These are phyloP conservation scores for Lactuca sativa DNA, from an alignment of 129 eudicot genomes.

Conservation along the genomic window DNA sequence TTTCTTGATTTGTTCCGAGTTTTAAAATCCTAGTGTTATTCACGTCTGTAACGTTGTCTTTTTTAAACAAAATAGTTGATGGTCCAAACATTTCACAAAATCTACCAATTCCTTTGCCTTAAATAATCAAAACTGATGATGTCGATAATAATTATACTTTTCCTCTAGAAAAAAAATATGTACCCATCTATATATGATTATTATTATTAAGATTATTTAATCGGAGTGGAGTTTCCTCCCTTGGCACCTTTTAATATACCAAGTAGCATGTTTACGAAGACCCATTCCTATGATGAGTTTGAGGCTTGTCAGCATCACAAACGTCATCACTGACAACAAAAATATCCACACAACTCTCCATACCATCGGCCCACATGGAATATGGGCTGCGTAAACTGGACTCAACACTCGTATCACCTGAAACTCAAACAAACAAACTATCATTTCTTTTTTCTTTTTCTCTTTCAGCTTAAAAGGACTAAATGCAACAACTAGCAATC, in stretches of 20 bases:
- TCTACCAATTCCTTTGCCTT: too few relatives aligned
- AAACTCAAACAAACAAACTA: not conserved
- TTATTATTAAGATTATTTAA: conserved; percentile 13
- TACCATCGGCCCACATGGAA: conserved; percentile 61
- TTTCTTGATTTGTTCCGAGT: too few relatives aligned
- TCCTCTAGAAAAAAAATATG: too few relatives aligned
- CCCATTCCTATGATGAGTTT: conserved; percentile 89
- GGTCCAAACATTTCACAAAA: too few relatives aligned
- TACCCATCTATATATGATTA: too few relatives aligned
- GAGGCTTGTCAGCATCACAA: conserved; percentile 78
- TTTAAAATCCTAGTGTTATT: too few relatives aligned
- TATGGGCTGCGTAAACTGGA: conserved; percentile 83
- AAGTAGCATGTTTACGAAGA: conserved; percentile 73
- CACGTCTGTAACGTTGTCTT: too few relatives aligned
- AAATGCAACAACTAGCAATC: not conserved
- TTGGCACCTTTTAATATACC: conserved; percentile 86
- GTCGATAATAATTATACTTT: too few relatives aligned
- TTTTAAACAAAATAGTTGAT: too few relatives aligned
- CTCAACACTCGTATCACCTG: conserved; percentile 86
- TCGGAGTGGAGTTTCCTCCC: conserved; percentile 78
- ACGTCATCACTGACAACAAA: conserved; percentile 48
- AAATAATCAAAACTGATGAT: too few relatives aligned
- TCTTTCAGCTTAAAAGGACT: not conserved
- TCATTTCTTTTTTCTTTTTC: too few relatives aligned
- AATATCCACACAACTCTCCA: conserved; percentile 82